These are phyloP conservation scores for Ceratocystis alfenasii DNA, from an alignment of 2,329 filamentous ascomycete genomes.

Conservation along the genomic window DNA sequence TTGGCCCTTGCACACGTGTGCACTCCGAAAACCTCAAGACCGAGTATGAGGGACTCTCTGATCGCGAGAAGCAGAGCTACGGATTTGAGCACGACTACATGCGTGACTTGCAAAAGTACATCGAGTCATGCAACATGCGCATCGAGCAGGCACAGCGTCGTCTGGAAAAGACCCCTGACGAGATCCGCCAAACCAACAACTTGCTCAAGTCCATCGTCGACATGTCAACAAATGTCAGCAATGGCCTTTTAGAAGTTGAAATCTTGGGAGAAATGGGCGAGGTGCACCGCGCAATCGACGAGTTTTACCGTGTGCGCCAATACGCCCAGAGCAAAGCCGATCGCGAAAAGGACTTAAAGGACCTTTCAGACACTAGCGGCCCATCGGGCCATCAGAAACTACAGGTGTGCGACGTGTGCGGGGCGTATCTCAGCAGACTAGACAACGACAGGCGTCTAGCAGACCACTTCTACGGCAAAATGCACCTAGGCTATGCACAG, in stretches of 20 bases:
- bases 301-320: conserved; percentile 74
- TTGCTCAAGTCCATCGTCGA: conserved; percentile 67
- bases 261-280: conserved; percentile 71
- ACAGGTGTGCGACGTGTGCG: conserved; percentile 96
- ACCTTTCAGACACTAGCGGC: conserved; percentile 79
- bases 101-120: conserved; percentile 89
- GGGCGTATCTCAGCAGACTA: conserved; percentile 79
- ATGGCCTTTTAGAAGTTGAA: conserved; percentile 73
- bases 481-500: conserved; percentile 95
- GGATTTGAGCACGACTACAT: conserved; percentile 96
- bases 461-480: conserved; percentile 98
- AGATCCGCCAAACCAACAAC: conserved; percentile 88
- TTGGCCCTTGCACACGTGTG: conserved; percentile 76
- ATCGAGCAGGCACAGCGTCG: conserved; percentile 84
- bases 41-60: conserved; percentile 68
- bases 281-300: conserved; percentile 71
- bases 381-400: conserved; percentile 94
- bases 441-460: conserved; percentile 91
- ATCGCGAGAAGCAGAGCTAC: conserved; percentile 61
- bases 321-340: conserved; percentile 72
- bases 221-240: conserved; percentile 63
- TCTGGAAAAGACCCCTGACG: conserved; percentile 93
- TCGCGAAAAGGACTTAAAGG: conserved; percentile 77
- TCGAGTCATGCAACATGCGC: conserved; percentile 88
- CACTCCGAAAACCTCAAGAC: conserved; percentile 80